Percentiles rank a stretch among this genome's conserved stretches.
Conservation (phyloP, 768 basidiomycete genomes). For the Calocybe cyanea region DNA sequence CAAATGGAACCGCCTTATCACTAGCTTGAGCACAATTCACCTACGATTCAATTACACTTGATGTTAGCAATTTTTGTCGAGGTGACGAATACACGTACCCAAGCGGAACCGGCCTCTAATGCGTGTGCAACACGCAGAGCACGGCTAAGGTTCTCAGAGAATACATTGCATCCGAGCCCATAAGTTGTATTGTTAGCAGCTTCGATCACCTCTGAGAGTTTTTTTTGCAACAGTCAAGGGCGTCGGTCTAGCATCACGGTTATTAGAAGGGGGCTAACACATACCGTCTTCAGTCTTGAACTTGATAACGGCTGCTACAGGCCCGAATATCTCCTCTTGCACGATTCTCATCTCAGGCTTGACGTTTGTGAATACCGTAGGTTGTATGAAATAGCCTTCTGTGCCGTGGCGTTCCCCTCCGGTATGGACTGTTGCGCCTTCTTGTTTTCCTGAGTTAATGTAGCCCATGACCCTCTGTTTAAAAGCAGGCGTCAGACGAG, state of each 20-base stretch:
- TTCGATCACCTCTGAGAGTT: constrained; percentile 19
- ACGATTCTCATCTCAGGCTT: constrained; percentile 66
- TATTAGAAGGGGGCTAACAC: neutral
- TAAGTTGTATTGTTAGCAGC: constrained; percentile 19
- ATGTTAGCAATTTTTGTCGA: too few species aligned
- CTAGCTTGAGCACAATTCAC: constrained; percentile 17
- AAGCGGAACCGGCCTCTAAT: constrained; percentile 20
- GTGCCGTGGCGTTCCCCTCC: constrained; percentile 59
- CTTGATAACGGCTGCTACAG: constrained; percentile 67
- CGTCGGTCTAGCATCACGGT: neutral
- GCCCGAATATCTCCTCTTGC: constrained; percentile 71
- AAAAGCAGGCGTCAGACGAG: too few species aligned
- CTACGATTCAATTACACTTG: too few species aligned
- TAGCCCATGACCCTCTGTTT: constrained; percentile 64
- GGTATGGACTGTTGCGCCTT: constrained; percentile 58
- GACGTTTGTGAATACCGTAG: constrained; percentile 67
- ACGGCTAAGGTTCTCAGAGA: constrained; percentile 18
- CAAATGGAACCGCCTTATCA: constrained; percentile 20
- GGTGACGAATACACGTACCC: too few species aligned
- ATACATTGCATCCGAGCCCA: constrained; percentile 19
- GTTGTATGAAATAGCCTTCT: constrained; percentile 67
- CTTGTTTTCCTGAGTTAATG: constrained; percentile 69
- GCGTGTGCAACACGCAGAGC: constrained; percentile 21
- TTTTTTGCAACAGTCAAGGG: neutral
- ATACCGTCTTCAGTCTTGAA: constrained; percentile 54